Conservation (phyloP, 495 filamentous ascomycete genomes). For the Thozetella sp. region DNA sequence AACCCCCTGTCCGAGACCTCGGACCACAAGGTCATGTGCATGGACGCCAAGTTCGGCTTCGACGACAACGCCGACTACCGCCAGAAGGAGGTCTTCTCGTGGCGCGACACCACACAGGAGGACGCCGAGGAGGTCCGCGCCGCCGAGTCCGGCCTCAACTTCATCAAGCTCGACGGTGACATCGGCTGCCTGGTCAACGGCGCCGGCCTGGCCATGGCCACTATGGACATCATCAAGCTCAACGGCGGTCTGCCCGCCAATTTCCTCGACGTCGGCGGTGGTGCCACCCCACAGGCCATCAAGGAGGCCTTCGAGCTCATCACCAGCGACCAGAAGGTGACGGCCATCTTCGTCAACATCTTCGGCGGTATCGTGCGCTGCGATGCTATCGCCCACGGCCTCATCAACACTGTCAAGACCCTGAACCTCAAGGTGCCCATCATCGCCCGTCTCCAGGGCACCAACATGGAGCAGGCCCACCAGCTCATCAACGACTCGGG, state of each 20-base stretch:
- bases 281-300: constrained; percentile 95
- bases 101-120: constrained; percentile 93
- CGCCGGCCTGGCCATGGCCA: constrained; percentile 98
- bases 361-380: constrained; percentile 99
- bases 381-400: constrained; percentile 94
- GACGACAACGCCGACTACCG: constrained; percentile 99
- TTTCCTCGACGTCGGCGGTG: constrained; percentile 98
- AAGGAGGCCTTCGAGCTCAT: constrained; percentile 97
- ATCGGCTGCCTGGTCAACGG: constrained; percentile 99
- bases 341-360: constrained; percentile 99
- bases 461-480: constrained; percentile 96
- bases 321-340: constrained; percentile 97
- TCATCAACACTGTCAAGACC: constrained; percentile 89
- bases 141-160: constrained; percentile 91
- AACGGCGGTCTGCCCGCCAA: constrained; percentile 96
- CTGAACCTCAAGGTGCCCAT: constrained; percentile 97
- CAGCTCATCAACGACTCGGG: constrained; percentile 97
- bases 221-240: constrained; percentile 99
- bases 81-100: constrained; percentile 92
- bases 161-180: constrained; percentile 99
- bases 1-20: constrained; percentile 97
- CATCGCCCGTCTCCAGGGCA: constrained; percentile 94
- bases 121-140: constrained; percentile 97
- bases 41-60: constrained; percentile 98
- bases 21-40: constrained; percentile 95